Conservation (phyloP, 306 rosid genomes). For the Glycyrrhiza uralensis region DNA sequence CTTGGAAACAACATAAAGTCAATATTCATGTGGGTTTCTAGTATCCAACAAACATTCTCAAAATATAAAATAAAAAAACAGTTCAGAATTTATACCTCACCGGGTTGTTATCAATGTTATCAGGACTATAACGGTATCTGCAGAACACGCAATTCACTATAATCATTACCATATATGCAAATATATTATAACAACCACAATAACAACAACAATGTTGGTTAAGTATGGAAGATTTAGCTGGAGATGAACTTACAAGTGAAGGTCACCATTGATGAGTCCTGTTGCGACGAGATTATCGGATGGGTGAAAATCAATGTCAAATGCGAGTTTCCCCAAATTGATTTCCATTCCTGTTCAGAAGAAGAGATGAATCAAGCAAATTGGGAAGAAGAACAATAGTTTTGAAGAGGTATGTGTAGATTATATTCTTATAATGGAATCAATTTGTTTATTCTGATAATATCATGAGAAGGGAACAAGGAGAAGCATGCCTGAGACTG, state of each 20-base stretch:
- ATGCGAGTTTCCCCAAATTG: slow-evolving; percentile 58
- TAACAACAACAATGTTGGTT: neutral
- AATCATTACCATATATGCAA: neutral
- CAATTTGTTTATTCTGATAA: no score
- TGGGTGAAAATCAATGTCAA: slow-evolving; percentile 82
- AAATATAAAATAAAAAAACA: neutral
- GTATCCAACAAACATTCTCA: neutral
- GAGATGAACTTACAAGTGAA: slow-evolving; percentile 50
- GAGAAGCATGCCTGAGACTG: no score
- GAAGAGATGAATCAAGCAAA: neutral
- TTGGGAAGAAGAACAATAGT: neutral
- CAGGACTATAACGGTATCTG: slow-evolving; percentile 61
- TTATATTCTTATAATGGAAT: no score
- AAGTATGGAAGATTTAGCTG: neutral
- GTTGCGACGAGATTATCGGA: slow-evolving; percentile 57
- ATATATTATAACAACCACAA: neutral
- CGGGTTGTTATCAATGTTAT: slow-evolving; percentile 42
- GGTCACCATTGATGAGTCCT: slow-evolving; percentile 62
- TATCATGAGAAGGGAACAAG: no score
- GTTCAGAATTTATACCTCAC: slow-evolving; percentile 47
- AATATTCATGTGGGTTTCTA: neutral
- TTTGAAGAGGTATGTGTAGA: no score
- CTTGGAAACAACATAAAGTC: neutral
- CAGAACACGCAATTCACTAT: neutral
- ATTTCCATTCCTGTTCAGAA: slow-evolving; percentile 51